These are phyloP conservation scores for Colletotrichum chrysophilum DNA, from an alignment of 2,329 filamentous ascomycete genomes.

Conservation along the genomic window DNA sequence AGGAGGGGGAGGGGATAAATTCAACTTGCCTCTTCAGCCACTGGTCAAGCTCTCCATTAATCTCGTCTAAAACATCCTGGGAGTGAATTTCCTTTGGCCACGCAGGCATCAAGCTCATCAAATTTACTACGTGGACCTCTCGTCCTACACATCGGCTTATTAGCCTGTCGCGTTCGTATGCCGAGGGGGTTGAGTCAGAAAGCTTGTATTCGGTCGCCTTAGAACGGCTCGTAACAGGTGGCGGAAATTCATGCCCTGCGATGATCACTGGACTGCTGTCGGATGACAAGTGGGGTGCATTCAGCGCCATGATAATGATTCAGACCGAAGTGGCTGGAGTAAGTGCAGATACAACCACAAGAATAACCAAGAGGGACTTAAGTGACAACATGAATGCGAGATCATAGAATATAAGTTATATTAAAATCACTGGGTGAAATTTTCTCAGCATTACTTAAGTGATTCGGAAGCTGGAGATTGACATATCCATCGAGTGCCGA, in stretches of 20 bases:
- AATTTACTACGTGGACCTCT: not conserved
- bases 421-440: not conserved
- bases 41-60: not conserved
- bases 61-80: not conserved
- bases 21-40: not conserved
- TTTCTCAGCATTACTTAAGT: not conserved
- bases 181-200: not conserved
- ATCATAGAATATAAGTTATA: not conserved
- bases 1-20: not conserved
- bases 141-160: not conserved
- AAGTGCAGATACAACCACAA: not conserved
- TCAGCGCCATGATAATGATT: not conserved
- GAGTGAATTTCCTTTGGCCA: not conserved
- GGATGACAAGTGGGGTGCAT: not conserved
- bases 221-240: not conserved
- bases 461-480: not conserved
- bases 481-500: not conserved
- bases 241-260: fast-evolving
- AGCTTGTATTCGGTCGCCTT: not conserved
- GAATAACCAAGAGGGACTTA: not conserved
- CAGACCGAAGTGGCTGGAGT: not conserved
- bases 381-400: not conserved
- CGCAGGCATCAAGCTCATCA: not conserved
- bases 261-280: not conserved
- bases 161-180: not conserved